Conservation (phyloP, 495 filamentous ascomycete species). For the Cercophora newfieldiana region DNA sequence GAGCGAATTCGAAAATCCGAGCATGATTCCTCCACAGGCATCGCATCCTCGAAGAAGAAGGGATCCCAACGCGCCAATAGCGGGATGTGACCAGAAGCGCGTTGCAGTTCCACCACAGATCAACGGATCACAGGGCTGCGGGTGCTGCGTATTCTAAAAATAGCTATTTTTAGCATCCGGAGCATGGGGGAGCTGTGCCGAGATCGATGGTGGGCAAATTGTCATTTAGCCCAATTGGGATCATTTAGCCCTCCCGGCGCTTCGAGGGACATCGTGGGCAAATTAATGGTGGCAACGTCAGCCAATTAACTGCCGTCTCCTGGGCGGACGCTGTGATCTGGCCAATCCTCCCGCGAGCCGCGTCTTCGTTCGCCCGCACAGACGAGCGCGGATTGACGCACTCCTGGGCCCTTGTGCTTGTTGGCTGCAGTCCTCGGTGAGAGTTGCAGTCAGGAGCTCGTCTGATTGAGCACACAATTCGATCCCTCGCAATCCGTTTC, state of each 20-base stretch:
- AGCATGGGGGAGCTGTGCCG: constrained; percentile 16
- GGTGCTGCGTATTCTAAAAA: constrained; percentile 29
- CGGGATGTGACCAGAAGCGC: background rate
- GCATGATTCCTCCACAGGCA: background rate
- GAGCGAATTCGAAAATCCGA: background rate
- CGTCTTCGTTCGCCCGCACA: constrained; percentile 10
- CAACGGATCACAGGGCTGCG: background rate
- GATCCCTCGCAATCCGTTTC: background rate
- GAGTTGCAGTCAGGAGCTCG: background rate
- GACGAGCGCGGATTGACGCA: constrained; percentile 10
- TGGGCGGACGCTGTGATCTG: background rate
- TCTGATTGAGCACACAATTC: background rate
- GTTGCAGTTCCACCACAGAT: background rate
- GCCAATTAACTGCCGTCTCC: constrained; percentile 16
- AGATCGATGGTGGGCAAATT: constrained; percentile 34
- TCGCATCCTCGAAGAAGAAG: background rate
- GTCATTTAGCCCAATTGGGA: constrained; percentile 28
- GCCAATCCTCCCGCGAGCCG: constrained; percentile 3
- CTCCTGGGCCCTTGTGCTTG: background rate
- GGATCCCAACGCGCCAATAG: background rate
- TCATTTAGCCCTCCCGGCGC: constrained; percentile 32
- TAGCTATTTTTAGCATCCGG: constrained; percentile 36
- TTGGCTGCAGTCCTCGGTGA: constrained; percentile 11
- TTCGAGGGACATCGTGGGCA: constrained; percentile 23
- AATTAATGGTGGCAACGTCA: constrained; percentile 15